Percentiles rank a stretch among this genome's conserved stretches.
Conservation (phyloP, 108 stramenopile genomes). For the Craspedostauros australis region DNA sequence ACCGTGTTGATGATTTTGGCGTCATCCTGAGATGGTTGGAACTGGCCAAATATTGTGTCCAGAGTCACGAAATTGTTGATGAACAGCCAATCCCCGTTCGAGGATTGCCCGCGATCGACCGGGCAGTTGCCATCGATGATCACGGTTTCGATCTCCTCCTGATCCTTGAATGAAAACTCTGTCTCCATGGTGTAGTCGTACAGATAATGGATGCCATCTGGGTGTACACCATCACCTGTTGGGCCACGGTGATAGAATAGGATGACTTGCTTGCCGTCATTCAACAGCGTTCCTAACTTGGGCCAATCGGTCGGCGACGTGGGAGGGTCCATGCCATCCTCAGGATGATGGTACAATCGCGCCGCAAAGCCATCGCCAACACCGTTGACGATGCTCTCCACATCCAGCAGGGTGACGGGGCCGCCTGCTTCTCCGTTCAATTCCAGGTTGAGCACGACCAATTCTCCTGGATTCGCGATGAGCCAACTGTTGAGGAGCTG, state of each 20-base stretch:
- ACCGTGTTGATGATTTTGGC: conserved; percentile 35
- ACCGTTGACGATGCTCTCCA: conserved; percentile 9
- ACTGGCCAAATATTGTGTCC: conserved; percentile 4
- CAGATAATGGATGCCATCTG: conserved; percentile 35
- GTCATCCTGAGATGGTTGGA: conserved; percentile 22
- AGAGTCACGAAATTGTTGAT: conserved; percentile 43
- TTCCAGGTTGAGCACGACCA: conserved; percentile 50
- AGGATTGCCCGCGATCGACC: conserved; percentile 35
- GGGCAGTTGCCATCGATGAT: conserved; percentile 33
- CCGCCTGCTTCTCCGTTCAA: conserved; percentile 32
- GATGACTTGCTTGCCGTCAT: conserved; percentile 43
- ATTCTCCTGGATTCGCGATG: conserved; percentile 37
- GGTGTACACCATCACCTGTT: conserved; percentile 22
- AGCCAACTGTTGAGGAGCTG: conserved; percentile 38
- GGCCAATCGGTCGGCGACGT: conserved; percentile 54
- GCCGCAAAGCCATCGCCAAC: conserved; percentile 2
- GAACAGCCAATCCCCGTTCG: conserved; percentile 24
- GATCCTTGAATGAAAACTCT: conserved; percentile 25
- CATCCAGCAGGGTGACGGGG: conserved; percentile 3
- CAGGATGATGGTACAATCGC: conserved; percentile 10
- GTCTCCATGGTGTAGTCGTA: conserved; percentile 51
- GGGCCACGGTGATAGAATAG: conserved; percentile 54
- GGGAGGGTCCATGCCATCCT: too few relatives aligned
- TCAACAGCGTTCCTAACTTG: conserved; percentile 40
- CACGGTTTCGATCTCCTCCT: conserved; percentile 31